Percentiles rank a stretch among this genome's conserved stretches.
Conservation (phyloP, 768 basidiomycete genomes). For the Amanita pseudoporphyria region DNA sequence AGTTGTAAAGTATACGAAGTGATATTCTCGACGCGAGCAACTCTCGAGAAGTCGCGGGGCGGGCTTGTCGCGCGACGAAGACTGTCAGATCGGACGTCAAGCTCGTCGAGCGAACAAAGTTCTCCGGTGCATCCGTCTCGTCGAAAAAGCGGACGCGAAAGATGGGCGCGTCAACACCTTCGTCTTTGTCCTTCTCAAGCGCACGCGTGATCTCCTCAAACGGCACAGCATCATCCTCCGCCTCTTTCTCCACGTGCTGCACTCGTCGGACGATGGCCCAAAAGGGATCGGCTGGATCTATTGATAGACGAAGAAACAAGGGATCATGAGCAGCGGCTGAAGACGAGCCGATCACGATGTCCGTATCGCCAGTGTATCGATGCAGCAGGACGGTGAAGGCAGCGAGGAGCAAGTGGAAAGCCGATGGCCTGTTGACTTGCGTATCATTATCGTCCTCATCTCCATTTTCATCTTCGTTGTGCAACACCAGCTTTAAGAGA, state of each 20-base stretch:
- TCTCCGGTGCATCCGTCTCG: conserved; percentile 68
- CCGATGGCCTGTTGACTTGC: conserved; percentile 49
- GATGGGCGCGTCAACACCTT: conserved; percentile 51
- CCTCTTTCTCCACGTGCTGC: conserved; percentile 75
- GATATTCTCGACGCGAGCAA: conserved; percentile 68
- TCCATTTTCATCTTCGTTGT: conserved; percentile 44
- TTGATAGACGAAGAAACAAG: conserved; percentile 71
- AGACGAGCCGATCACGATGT: conserved; percentile 86
- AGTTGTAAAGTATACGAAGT: conserved; percentile 87
- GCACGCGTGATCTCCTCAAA: conserved; percentile 69
- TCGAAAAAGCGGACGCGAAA: conserved; percentile 98
- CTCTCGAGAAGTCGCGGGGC: conserved; percentile 56
- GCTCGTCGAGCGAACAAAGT: conserved; percentile 71
- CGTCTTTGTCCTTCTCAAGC: conserved; percentile 54
- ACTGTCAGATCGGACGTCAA: conserved; percentile 90
- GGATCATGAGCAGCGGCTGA: conserved; percentile 68
- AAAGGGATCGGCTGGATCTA: conserved; percentile 82
- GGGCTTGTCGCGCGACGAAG: conserved; percentile 72
- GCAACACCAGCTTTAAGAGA: conserved; percentile 74
- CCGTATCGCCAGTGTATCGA: conserved; percentile 92
- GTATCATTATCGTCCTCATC: conserved; percentile 38
- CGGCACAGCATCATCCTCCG: conserved; percentile 71
- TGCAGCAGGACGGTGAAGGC: conserved; percentile 88
- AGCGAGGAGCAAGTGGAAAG: conserved; percentile 88
- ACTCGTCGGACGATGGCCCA: conserved; percentile 83